These are phyloP conservation scores for Pythium angustatum DNA, from an alignment of 352 stramenopile species.

Conservation along the genomic window DNA sequence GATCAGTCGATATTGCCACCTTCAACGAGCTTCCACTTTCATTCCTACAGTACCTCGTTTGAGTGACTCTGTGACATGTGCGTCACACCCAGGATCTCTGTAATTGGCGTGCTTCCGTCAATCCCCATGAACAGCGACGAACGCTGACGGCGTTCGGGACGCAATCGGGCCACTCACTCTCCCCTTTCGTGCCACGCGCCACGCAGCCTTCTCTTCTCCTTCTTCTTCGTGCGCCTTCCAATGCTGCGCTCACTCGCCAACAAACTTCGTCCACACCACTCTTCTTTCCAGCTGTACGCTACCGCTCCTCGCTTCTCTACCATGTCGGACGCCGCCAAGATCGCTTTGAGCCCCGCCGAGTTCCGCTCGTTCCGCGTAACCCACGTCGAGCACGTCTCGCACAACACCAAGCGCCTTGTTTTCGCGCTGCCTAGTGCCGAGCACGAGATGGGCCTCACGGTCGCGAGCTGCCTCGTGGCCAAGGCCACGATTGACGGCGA, in stretches of 20 bases:
- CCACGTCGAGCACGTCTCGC: constrained; percentile 60
- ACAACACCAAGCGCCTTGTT: constrained; percentile 63
- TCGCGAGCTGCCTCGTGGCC: constrained; percentile 63
- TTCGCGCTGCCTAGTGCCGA: constrained; percentile 55
- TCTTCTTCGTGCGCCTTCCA: neutral
- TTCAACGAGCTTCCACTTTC: neutral
- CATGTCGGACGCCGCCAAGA: constrained; percentile 19
- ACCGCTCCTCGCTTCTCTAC: neutral
- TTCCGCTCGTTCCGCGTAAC: constrained; percentile 67
- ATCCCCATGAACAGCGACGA: constrained; percentile 14
- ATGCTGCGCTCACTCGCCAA: constrained; percentile 20
- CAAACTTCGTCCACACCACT: neutral
- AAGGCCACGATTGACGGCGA: constrained; percentile 64
- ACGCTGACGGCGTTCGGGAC: constrained; percentile 3
- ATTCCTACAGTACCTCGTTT: constrained; percentile 7
- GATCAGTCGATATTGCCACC: neutral
- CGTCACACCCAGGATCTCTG: neutral
- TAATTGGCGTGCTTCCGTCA: constrained; percentile 2
- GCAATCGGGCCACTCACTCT: neutral
- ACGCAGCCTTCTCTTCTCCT: neutral
- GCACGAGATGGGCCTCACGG: constrained; percentile 66
- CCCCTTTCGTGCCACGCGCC: neutral
- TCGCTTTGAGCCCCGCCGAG: constrained; percentile 53
- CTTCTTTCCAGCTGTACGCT: too few species aligned
- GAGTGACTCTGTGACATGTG: constrained; percentile 6